Evolutionary conservation across 2,329 filamentous ascomycete genomes (phyloP).

Genomic region (Neophaeococcomyces mojaviensis): DNA sequence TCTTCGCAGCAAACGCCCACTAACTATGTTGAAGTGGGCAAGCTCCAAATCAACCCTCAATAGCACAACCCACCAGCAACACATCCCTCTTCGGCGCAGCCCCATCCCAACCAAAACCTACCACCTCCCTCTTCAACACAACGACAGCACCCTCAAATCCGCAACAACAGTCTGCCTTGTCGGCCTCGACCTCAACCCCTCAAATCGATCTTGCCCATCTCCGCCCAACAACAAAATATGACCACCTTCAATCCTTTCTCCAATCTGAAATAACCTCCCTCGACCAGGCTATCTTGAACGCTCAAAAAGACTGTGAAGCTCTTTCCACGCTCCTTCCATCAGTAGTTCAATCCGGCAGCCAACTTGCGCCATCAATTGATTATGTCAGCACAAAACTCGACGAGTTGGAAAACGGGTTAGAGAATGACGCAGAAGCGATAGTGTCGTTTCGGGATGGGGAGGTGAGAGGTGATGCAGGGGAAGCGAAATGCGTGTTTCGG

Average conservation of each 20-base stretch:
- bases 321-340: slow-evolving; percentile 63
- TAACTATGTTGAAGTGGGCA: neutral
- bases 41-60: neutral
- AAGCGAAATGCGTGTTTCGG: slow-evolving; percentile 64
- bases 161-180: neutral
- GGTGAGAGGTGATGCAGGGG: slow-evolving; percentile 56
- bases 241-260: slow-evolving; percentile 75
- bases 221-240: slow-evolving; percentile 81
- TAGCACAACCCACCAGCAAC: neutral
- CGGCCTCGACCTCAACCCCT: slow-evolving; percentile 55
- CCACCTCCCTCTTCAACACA: neutral
- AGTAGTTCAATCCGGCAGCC: slow-evolving; percentile 57
- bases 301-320: slow-evolving; percentile 65
- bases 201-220: slow-evolving; percentile 73
- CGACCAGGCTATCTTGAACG: slow-evolving; percentile 71
- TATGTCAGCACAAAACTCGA: slow-evolving; percentile 56
- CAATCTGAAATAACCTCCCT: slow-evolving; percentile 70
- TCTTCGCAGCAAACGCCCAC: neutral
- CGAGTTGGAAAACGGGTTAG: slow-evolving; percentile 55
- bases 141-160: neutral
- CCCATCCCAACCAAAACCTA: neutral
- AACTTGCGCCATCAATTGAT: slow-evolving; percentile 58
- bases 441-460: slow-evolving; percentile 49
- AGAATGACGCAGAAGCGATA: slow-evolving; percentile 56
- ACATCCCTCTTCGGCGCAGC: neutral